These are phyloP conservation scores for Alloascoidea hylecoeti DNA, from an alignment of 805 yeast genomes.

Conservation along the genomic window DNA sequence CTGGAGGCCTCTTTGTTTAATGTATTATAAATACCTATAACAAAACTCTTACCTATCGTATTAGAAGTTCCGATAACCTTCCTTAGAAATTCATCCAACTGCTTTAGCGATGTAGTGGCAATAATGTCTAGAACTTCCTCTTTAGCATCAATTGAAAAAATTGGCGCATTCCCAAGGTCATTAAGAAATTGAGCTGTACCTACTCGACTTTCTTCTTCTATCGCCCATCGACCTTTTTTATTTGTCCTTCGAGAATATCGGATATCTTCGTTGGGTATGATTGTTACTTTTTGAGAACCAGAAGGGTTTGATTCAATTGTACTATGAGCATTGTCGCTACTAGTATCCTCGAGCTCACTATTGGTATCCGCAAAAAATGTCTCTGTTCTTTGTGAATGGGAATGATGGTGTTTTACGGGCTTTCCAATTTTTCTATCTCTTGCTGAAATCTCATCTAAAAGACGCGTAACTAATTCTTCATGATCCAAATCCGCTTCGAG, in stretches of 20 bases:
- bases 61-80: constrained; percentile 76
- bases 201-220: constrained; percentile 58
- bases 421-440: constrained; percentile 4
- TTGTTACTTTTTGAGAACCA: not conserved
- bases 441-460: constrained; percentile 20
- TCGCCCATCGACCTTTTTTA: constrained; percentile 61
- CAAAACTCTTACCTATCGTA: constrained; percentile 68
- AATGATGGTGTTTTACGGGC: not conserved
- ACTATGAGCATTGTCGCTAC: not conserved
- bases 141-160: constrained; percentile 61
- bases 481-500: constrained; percentile 62
- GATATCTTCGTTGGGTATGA: constrained; percentile 67
- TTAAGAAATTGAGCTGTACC: constrained; percentile 41
- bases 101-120: constrained; percentile 57
- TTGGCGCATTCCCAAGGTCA: constrained; percentile 49
- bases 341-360: not conserved
- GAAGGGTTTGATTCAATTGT: not conserved
- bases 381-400: not conserved
- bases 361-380: not conserved
- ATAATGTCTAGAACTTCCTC: constrained; percentile 84
- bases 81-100: constrained; percentile 57
- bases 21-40: constrained; percentile 57
- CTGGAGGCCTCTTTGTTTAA: constrained; percentile 56
- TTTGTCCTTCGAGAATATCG: constrained; percentile 63
- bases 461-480: constrained; percentile 42